Percentiles rank a stretch among this genome's conserved stretches.
Conservation (phyloP, 116 monocot species). For the Dioscorea cayenensis region DNA sequence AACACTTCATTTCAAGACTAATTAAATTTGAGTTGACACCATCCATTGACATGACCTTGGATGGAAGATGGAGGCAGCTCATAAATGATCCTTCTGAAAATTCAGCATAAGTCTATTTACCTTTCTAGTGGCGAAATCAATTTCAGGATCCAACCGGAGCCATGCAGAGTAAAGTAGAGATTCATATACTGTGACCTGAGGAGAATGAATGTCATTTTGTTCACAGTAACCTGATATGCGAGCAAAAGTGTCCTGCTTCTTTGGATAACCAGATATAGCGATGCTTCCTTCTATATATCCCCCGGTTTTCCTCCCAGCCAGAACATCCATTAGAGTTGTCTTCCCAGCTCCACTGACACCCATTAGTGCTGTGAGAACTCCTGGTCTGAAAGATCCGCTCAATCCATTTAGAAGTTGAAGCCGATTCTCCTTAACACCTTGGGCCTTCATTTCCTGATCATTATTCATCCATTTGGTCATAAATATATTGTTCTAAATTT, state of each 20-base stretch:
- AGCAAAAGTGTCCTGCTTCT: slow-evolving; percentile 84
- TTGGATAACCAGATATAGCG: slow-evolving; percentile 65
- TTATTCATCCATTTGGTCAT: neutral
- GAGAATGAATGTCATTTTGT: slow-evolving; percentile 86
- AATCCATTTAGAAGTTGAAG: slow-evolving; percentile 62
- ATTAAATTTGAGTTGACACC: neutral
- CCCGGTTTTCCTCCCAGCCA: slow-evolving; percentile 85
- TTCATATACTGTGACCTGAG: slow-evolving; percentile 77
- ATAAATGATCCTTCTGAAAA: neutral
- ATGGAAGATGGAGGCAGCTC: too few species aligned
- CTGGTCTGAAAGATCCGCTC: slow-evolving; percentile 75
- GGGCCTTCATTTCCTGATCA: slow-evolving; percentile 71
- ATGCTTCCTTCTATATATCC: slow-evolving; percentile 80
- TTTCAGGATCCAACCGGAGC: slow-evolving; percentile 58
- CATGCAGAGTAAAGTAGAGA: slow-evolving; percentile 72
- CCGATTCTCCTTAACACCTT: slow-evolving; percentile 44
- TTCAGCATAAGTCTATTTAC: slow-evolving; percentile 13
- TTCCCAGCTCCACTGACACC: slow-evolving; percentile 94
- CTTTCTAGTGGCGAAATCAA: slow-evolving; percentile 54
- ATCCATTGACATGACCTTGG: too few species aligned
- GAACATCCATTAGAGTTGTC: slow-evolving; percentile 90
- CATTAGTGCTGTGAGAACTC: slow-evolving; percentile 82
- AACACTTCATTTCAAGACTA: neutral
- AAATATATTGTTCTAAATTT: neutral
- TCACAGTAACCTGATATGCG: slow-evolving; percentile 86